Conservation (phyloP, 1,284 basidiomycete species). For the Rhizoctonia solani region DNA sequence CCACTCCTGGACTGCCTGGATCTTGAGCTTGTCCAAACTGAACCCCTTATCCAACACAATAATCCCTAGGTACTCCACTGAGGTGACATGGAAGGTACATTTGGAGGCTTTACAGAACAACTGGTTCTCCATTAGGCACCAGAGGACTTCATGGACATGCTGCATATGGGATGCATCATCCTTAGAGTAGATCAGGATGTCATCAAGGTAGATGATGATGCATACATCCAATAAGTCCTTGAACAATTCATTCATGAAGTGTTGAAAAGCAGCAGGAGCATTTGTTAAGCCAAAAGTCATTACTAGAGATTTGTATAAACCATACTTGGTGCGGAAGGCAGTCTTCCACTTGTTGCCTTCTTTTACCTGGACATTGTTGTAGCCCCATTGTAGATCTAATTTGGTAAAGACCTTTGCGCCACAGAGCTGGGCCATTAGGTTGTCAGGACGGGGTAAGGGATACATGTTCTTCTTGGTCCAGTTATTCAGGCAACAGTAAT, state of each 20-base stretch:
- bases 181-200: constrained; percentile 29
- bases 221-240: constrained; percentile 42
- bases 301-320: constrained; percentile 48
- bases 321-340: constrained; percentile 47
- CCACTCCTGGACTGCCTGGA: constrained; percentile 49
- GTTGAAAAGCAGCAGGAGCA: constrained; percentile 47
- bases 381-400: constrained; percentile 37
- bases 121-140: constrained; percentile 41
- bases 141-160: constrained; percentile 47
- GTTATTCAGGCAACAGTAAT: constrained; percentile 8
- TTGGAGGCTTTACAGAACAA: background rate
- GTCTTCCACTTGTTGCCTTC: constrained; percentile 46
- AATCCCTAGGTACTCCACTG: constrained; percentile 52
- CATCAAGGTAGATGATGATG: constrained; percentile 35
- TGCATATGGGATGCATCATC: constrained; percentile 41
- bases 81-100: constrained; percentile 34
- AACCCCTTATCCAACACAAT: constrained; percentile 46
- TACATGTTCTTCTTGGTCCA: constrained; percentile 7
- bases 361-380: constrained; percentile 33
- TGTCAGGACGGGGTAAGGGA: background rate
- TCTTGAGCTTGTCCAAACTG: constrained; percentile 50
- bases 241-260: constrained; percentile 44
- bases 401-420: constrained; percentile 36
- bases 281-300: constrained; percentile 52
- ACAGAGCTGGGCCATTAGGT: background rate